phyloP scores from a whole-genome alignment of 2,329 filamentous ascomycete genomes.

The Neofusicoccum umdonicola region DNA sequence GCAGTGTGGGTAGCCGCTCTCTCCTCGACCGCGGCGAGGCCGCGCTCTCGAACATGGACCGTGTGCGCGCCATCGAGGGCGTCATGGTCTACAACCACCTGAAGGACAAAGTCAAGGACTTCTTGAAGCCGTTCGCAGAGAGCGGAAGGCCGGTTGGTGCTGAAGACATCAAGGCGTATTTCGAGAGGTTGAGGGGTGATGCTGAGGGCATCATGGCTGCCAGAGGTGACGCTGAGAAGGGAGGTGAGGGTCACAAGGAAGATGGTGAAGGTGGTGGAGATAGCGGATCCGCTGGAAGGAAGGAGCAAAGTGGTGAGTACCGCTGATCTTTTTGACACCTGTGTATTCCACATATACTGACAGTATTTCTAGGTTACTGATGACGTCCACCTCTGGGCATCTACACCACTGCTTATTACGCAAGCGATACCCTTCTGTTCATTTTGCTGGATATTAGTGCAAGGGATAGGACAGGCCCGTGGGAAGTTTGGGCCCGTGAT shows the following conservation, averaged over 20 bases:
- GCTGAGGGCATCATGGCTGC: slow-evolving; percentile 62
- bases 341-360: not conserved
- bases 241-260: slow-evolving; percentile 25
- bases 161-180: slow-evolving; percentile 95
- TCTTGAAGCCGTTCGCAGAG: slow-evolving; percentile 90
- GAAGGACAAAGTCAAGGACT: slow-evolving; percentile 92
- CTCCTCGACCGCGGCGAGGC: slow-evolving; percentile 90
- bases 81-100: slow-evolving; percentile 98
- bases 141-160: slow-evolving; percentile 84
- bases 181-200: slow-evolving; percentile 90
- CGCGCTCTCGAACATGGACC: slow-evolving; percentile 85
- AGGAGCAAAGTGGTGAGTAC: slow-evolving; percentile 15
- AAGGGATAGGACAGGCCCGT: not conserved
- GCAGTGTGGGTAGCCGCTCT: slow-evolving; percentile 69
- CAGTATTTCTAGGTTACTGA: not conserved
- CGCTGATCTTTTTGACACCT: not conserved
- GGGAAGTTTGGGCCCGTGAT: not conserved
- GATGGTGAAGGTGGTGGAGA: slow-evolving; percentile 29
- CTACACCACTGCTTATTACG: not conserved
- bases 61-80: slow-evolving; percentile 86
- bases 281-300: not conserved
- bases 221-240: slow-evolving; percentile 28
- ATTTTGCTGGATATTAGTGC: not conserved
- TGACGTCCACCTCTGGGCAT: no score
- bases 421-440: not conserved